Percentiles rank a stretch among this genome's conserved stretches.
These are phyloP conservation scores for Colletotrichum eremochloae DNA, from an alignment of 2,329 filamentous ascomycete genomes.

Conservation along the genomic window DNA sequence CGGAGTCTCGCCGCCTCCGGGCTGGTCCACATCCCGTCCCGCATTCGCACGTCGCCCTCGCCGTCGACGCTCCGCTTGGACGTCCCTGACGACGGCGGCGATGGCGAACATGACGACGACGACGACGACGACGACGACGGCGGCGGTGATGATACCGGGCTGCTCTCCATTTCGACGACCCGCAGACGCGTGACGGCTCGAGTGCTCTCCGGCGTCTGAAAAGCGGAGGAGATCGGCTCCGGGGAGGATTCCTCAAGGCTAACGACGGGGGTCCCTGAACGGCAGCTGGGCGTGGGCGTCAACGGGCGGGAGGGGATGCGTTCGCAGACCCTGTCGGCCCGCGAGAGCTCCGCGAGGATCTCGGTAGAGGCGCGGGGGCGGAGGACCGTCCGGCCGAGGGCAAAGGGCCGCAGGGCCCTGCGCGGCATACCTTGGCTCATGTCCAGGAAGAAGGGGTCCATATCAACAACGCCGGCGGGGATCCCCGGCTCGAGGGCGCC, in stretches of 20 bases:
- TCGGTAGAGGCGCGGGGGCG: constrained; percentile 1
- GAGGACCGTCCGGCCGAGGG: background rate
- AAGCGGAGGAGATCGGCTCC: background rate
- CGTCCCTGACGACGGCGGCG: background rate
- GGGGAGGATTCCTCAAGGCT: background rate
- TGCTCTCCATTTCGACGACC: background rate
- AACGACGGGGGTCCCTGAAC: background rate
- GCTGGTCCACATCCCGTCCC: constrained; percentile 1
- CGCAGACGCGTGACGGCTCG: background rate
- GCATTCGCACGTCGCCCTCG: constrained; percentile 29
- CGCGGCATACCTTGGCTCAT: constrained; percentile 12
- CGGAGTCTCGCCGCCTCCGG: constrained; percentile 2
- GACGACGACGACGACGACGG: background rate
- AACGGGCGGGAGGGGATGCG: background rate
- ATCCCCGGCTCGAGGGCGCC: background rate
- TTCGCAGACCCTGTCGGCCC: background rate
- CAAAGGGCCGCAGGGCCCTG: constrained; percentile 12
- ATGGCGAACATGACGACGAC: background rate
- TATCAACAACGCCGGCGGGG: background rate
- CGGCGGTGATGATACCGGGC: background rate
- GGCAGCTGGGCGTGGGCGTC: background rate
- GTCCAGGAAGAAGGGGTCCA: constrained; percentile 1
- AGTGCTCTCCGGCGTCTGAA: background rate
- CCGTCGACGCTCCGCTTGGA: constrained; percentile 22
- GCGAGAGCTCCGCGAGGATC: constrained; percentile 11